phyloP scores from a whole-genome alignment of 2,329 filamentous ascomycete genomes.

The Teratosphaeria pseudoeucalypti region DNA sequence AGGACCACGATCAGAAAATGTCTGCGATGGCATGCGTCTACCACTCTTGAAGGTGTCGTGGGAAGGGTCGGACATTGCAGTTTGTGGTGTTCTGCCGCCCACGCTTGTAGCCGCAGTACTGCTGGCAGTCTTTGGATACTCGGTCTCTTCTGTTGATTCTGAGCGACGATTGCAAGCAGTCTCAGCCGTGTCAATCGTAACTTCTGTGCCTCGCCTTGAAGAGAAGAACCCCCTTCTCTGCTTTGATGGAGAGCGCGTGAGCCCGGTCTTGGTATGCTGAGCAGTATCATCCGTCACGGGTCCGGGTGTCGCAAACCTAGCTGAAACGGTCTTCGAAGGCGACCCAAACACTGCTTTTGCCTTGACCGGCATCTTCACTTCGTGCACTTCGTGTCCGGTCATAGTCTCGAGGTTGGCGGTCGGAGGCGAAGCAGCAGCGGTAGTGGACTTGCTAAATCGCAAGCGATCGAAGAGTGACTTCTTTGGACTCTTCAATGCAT shows the following conservation, averaged over 20 bases:
- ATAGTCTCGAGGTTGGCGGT: constrained; percentile 5
- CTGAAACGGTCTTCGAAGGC: constrained; percentile 8
- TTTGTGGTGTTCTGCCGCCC: constrained; percentile 6
- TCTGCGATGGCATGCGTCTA: constrained; percentile 8
- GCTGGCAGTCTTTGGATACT: neutral
- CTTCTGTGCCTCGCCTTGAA: constrained; percentile 3
- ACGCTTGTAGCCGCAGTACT: neutral
- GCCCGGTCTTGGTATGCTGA: constrained; percentile 6
- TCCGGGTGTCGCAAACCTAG: constrained; percentile 9
- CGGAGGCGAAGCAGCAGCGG: constrained; percentile 1
- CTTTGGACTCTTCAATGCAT: constrained; percentile 28
- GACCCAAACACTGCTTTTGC: constrained; percentile 28
- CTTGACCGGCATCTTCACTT: constrained; percentile 20
- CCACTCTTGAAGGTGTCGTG: constrained; percentile 6
- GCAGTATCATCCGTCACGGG: constrained; percentile 29
- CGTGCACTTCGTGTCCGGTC: neutral
- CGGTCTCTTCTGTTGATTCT: neutral
- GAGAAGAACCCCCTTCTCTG: constrained; percentile 10
- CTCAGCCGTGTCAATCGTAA: neutral
- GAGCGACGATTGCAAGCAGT: neutral
- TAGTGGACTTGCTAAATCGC: constrained; percentile 3
- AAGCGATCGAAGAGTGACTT: constrained; percentile 30
- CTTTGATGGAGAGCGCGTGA: constrained; percentile 21
- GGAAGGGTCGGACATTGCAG: constrained; percentile 7
- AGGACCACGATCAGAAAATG: constrained; percentile 4